These are phyloP conservation scores for Salix brachista DNA, from an alignment of 345 rosid genomes.

Conservation along the genomic window DNA sequence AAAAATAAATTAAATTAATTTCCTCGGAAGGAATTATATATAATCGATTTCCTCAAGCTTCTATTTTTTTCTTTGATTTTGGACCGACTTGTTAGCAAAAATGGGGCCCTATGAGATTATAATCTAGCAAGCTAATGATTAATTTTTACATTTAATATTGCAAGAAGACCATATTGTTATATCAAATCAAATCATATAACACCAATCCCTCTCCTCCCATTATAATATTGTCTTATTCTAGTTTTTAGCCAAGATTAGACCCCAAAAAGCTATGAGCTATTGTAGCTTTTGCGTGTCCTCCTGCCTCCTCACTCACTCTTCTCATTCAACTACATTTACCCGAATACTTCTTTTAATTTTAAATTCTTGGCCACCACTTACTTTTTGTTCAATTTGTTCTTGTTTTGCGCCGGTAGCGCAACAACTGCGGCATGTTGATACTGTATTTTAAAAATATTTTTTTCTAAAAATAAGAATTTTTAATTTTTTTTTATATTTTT, in stretches of 20 bases:
- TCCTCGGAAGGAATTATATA: too few species aligned
- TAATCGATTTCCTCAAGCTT: too few species aligned
- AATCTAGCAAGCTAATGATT: constrained; percentile 11
- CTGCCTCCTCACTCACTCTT: neutral
- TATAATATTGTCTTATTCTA: neutral
- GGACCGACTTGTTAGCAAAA: neutral
- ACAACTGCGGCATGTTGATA: too few species aligned
- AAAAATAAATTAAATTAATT: too few species aligned
- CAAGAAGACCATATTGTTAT: neutral
- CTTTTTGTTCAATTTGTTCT: neutral
- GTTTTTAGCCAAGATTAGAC: neutral
- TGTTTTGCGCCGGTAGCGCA: neutral
- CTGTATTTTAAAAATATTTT: too few species aligned
- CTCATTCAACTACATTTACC: neutral
- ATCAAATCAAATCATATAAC: neutral
- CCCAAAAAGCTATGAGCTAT: neutral
- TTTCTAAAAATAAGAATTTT: accelerated
- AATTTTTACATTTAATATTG: neutral
- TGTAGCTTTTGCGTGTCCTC: neutral
- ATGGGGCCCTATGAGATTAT: neutral
- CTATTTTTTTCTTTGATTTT: neutral
- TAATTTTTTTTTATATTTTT: too few species aligned
- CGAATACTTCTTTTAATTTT: too few species aligned
- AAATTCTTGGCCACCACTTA: too few species aligned
- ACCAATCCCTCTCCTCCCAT: neutral